phyloP scores from a whole-genome alignment of 1,284 basidiomycete genomes.

The Cryptococcus maquisensis region DNA sequence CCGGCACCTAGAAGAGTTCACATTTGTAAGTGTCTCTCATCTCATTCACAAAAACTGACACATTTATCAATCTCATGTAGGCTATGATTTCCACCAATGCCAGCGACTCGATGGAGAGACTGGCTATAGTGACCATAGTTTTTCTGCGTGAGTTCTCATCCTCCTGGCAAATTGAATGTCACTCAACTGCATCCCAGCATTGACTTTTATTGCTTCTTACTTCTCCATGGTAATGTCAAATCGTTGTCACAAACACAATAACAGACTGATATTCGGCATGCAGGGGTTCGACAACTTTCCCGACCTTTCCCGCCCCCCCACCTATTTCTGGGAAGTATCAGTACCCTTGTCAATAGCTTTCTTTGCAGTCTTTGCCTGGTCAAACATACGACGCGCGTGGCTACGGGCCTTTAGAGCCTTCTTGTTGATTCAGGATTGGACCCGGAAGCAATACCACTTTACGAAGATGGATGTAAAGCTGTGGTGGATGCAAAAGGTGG shows the following conservation, averaged over 20 bases:
- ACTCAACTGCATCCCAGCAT: neutral
- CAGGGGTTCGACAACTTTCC: conserved; percentile 8
- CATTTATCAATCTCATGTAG: neutral
- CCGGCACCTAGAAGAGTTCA: neutral
- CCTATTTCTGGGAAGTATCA: conserved; percentile 9
- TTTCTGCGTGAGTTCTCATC: conserved; percentile 2
- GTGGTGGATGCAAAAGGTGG: no score
- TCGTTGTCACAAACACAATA: neutral
- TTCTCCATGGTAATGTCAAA: conserved; percentile 6
- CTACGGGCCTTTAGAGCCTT: neutral
- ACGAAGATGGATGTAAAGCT: no score
- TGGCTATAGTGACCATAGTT: conserved; percentile 6
- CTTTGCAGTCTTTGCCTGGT: conserved; percentile 9
- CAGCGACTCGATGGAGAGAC: conserved; percentile 6
- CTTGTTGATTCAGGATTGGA: no score
- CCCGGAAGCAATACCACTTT: no score
- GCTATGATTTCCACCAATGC: conserved; percentile 4
- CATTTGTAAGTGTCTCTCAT: conserved; percentile 1
- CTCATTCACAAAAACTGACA: neutral
- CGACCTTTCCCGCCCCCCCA: neutral
- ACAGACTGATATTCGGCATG: neutral
- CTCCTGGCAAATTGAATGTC: neutral
- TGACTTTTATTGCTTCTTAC: conserved; percentile 10
- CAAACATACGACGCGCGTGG: conserved; percentile 1
- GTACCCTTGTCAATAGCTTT: conserved; percentile 3